Conservation (phyloP, 2,329 filamentous ascomycete genomes). For the Sclerotiophoma versabilis region DNA sequence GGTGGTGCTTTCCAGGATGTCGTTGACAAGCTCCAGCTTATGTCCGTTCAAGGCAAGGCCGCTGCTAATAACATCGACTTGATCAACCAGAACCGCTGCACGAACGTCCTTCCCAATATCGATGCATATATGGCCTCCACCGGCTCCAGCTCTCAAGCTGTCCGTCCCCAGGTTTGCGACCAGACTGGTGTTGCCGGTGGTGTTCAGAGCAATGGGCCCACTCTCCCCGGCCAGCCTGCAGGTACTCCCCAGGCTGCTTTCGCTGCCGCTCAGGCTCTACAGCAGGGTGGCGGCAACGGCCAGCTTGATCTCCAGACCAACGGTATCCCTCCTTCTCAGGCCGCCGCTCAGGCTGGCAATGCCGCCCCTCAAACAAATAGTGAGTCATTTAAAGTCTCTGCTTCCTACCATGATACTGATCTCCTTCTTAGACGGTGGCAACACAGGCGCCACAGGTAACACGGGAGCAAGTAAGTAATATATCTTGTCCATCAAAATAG, state of each 20-base stretch:
- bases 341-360: conserved; percentile 15
- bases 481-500: too few species aligned
- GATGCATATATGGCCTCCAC: conserved; percentile 48
- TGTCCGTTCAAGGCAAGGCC: conserved; percentile 44
- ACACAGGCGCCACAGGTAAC: background rate
- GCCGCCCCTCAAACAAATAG: background rate
- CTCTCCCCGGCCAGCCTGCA: conserved; percentile 37
- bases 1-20: conserved; percentile 50
- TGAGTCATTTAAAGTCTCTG: too few species aligned
- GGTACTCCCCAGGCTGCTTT: conserved; percentile 43
- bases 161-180: conserved; percentile 42
- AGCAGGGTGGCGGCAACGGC: conserved; percentile 40
- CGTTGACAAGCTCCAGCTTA: conserved; percentile 48
- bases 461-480: too few species aligned
- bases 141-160: conserved; percentile 37
- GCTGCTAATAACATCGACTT: conserved; percentile 44
- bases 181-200: conserved; percentile 45
- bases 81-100: conserved; percentile 49
- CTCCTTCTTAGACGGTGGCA: too few species aligned
- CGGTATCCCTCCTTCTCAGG: conserved; percentile 17
- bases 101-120: conserved; percentile 48
- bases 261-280: conserved; percentile 36
- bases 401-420: too few species aligned
- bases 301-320: conserved; percentile 31
- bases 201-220: conserved; percentile 39